Evolutionary conservation across 768 basidiomycete genomes (phyloP).

Genomic region (Boletellus sp.): DNA sequence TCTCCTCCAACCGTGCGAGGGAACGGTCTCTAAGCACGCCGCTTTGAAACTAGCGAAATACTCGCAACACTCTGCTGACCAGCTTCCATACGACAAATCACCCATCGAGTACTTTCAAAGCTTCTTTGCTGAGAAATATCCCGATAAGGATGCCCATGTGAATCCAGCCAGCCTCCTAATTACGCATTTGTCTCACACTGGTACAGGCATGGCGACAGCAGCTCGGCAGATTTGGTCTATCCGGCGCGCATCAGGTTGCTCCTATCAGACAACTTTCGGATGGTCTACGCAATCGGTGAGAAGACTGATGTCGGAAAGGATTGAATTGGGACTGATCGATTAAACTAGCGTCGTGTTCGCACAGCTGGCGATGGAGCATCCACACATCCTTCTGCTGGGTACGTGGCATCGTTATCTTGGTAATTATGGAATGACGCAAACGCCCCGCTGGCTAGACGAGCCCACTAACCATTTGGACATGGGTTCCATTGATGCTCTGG

Average conservation of each 20-base stretch:
- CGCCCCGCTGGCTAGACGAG: slow-evolving; percentile 55
- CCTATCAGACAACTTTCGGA: slow-evolving; percentile 95
- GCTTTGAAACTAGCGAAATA: slow-evolving; percentile 95
- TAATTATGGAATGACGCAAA: slow-evolving; percentile 2
- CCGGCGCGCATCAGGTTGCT: slow-evolving; percentile 88
- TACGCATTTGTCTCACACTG: slow-evolving; percentile 9
- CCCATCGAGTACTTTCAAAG: slow-evolving; percentile 93
- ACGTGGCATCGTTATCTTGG: slow-evolving; percentile 24
- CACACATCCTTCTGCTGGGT: slow-evolving; percentile 88
- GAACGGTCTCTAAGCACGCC: slow-evolving; percentile 86
- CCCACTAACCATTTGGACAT: slow-evolving; percentile 98
- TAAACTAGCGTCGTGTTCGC: slow-evolving; percentile 83
- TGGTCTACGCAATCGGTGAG: slow-evolving; percentile 89
- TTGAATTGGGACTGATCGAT: slow-evolving; percentile 12
- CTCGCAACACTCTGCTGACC: slow-evolving; percentile 97
- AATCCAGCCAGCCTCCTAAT: slow-evolving; percentile 10
- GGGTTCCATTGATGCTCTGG: slow-evolving; percentile 96
- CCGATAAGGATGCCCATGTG: slow-evolving; percentile 85
- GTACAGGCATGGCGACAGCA: slow-evolving; percentile 87
- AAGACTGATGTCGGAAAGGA: slow-evolving; percentile 7
- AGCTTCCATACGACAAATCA: slow-evolving; percentile 87
- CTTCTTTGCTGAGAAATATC: slow-evolving; percentile 77
- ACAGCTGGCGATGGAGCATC: slow-evolving; percentile 95
- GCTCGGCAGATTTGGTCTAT: slow-evolving; percentile 93
- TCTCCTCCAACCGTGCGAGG: slow-evolving; percentile 71